Conservation (phyloP, 108 stramenopile genomes). For the Skeletonema menzelii region DNA sequence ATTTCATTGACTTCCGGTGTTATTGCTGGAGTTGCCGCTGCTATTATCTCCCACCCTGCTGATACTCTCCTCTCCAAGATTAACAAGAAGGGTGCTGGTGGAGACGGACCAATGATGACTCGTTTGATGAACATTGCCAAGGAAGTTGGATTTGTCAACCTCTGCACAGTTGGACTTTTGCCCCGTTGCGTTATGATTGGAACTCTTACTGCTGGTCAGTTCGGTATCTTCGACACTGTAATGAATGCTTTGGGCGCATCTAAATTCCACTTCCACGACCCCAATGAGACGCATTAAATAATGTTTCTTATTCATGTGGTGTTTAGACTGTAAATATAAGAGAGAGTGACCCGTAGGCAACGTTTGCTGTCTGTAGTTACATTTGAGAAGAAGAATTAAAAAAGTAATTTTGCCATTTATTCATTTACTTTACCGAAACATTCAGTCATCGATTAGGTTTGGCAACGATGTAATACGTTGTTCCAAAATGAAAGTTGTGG, state of each 20-base stretch:
- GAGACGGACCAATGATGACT: slow-evolving; percentile 86
- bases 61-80: slow-evolving; percentile 98
- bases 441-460: no score
- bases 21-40: slow-evolving; percentile 97
- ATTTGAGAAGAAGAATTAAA: not conserved
- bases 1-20: slow-evolving; percentile 93
- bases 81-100: slow-evolving; percentile 97
- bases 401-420: not conserved
- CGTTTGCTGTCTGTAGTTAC: not conserved
- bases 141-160: slow-evolving; percentile 95
- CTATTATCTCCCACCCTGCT: slow-evolving; percentile 99
- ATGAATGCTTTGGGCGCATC: slow-evolving; percentile 93
- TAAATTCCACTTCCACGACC: slow-evolving; percentile 98
- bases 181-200: slow-evolving; percentile 99
- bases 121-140: slow-evolving; percentile 92
- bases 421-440: no score
- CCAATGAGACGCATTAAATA: slow-evolving; percentile 48
- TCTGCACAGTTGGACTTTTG: slow-evolving; percentile 94
- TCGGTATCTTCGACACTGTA: slow-evolving; percentile 99
- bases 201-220: slow-evolving; percentile 98
- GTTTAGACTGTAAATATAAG: slow-evolving; percentile 10
- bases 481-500: slow-evolving; percentile 88
- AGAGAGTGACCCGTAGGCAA: slow-evolving; percentile 2
- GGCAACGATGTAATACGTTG: slow-evolving; percentile 86
- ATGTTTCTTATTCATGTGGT: slow-evolving; percentile 6